These are phyloP conservation scores for Hypomontagnella submonticulosa DNA, from an alignment of 495 filamentous ascomycete genomes.

Conservation along the genomic window DNA sequence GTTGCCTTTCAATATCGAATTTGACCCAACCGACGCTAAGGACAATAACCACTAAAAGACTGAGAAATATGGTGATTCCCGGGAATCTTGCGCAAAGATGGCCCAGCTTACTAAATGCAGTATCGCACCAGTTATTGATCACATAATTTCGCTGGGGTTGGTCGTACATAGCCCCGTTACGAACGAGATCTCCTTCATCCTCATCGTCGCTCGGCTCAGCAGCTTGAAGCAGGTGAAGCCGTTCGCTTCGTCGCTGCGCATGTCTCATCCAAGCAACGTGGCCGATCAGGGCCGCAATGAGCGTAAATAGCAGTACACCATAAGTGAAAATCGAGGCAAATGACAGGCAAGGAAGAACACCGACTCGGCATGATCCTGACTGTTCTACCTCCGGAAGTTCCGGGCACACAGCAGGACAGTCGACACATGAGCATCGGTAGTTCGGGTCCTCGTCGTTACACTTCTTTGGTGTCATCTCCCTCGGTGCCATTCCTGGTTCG, in stretches of 20 bases:
- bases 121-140: constrained; percentile 81
- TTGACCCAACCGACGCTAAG: constrained; percentile 87
- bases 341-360: constrained; percentile 86
- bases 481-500: constrained; percentile 71
- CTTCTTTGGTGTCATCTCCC: constrained; percentile 74
- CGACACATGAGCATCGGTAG: constrained; percentile 91
- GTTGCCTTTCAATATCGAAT: constrained; percentile 87
- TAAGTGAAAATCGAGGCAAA: constrained; percentile 92
- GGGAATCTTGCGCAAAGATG: constrained; percentile 84
- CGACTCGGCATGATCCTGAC: constrained; percentile 79
- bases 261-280: constrained; percentile 80
- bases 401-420: constrained; percentile 87
- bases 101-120: constrained; percentile 85
- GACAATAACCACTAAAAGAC: constrained; percentile 74
- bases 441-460: constrained; percentile 88
- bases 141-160: constrained; percentile 76
- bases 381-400: constrained; percentile 77
- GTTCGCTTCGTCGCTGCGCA: constrained; percentile 77
- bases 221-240: constrained; percentile 86
- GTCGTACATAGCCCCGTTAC: constrained; percentile 74
- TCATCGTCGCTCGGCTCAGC: constrained; percentile 87
- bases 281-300: constrained; percentile 73
- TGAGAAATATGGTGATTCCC: constrained; percentile 78
- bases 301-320: constrained; percentile 72
- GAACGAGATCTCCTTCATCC: constrained; percentile 82